phyloP scores from a whole-genome alignment of 805 yeast genomes.

The Hanseniaspora occidentalis region DNA sequence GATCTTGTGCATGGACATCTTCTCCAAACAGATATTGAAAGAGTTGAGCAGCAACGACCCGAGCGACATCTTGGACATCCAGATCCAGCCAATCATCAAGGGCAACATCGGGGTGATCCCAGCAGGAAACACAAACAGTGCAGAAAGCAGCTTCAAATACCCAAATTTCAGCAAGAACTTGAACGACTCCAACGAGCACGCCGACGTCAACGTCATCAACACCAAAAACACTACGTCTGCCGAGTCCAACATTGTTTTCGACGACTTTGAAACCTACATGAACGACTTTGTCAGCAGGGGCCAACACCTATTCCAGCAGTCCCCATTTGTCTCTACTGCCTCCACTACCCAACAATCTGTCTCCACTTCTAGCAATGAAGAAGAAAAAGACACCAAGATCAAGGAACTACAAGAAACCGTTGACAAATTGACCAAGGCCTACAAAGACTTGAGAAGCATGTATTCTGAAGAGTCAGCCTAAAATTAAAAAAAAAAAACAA shows the following conservation, averaged over 20 bases:
- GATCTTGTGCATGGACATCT: conserved; percentile 54
- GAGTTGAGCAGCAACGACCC: conserved; percentile 28
- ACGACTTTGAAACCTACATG: conserved; percentile 5
- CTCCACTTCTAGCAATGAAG: conserved; percentile 7
- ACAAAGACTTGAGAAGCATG: conserved; percentile 42
- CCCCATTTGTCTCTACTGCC: not conserved
- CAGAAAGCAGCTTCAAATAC: too few relatives aligned
- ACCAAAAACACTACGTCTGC: too few relatives aligned
- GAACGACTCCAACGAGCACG: not conserved
- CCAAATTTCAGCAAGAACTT: conserved; percentile 3
- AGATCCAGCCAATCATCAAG: not conserved
- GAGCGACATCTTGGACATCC: not conserved
- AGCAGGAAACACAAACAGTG: too few relatives aligned
- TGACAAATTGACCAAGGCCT: conserved; percentile 41
- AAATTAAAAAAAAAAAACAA: not conserved
- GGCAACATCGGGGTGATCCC: not conserved
- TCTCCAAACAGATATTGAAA: conserved; percentile 54
- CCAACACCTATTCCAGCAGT: conserved; percentile 8
- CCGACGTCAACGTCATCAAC: conserved; percentile 1
- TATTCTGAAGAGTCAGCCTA: conserved; percentile 34
- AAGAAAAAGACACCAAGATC: conserved; percentile 20
- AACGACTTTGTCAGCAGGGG: not conserved
- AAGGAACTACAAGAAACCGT: conserved; percentile 34
- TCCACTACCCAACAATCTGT: conserved; percentile 2
- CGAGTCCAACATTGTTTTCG: not conserved